Base-by-base conservation (phyloP, 1,284 basidiomycete genomes). In the Ceratobasidium sp. region DNA sequence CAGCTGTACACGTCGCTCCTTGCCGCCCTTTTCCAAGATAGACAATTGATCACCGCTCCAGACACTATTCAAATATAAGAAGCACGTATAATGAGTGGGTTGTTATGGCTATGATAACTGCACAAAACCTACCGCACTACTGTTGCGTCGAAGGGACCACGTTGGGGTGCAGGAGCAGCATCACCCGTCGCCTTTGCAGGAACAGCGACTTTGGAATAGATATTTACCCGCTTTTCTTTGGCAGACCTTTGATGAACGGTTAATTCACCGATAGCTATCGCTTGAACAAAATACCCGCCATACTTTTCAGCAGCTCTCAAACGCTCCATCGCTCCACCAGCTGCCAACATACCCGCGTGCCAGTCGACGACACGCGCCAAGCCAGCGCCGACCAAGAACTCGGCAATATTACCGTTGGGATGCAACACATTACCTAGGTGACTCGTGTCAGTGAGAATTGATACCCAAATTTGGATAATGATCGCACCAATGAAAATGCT, bases 41-140 rank as follows among this genome's bases (percentile, higher is more conserved):
- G 90, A 92, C 64, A 99, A 83, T 79, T 96, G 94, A 80, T 99
- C 97, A 12, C 91, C 93, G 67, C 90, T 92, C 95, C 97, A 98
- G 52, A 98, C 84, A 21, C 62, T 67, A 32, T 16, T 53, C 48
- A 36, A 43, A 52, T 28, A 36, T 16, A 21, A 41, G 46, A 52
- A 43, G 50, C 23, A 45, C 34, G n/a, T n/a, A 26, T 30, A 30
- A 36, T 34, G n/a, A 32, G 48, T 26, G 18, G 32, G 32, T 41
- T n/a, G 10, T 30, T 16, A 67, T 43, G n/a, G 16, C 30, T 48
- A 48, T 55, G 62, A 55, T 3, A 16, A n/a, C 12, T 6, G 30
- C 21, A 41, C 10, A 30, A 53, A 67, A 67, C 62, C 48, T 55
- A 67, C 59, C 97, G 90, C 43, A 89, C 83, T 18, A 98, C 96